Base-by-base conservation (phyloP, 345 rosid species). In the Abelmoschus esculentus region DNA sequence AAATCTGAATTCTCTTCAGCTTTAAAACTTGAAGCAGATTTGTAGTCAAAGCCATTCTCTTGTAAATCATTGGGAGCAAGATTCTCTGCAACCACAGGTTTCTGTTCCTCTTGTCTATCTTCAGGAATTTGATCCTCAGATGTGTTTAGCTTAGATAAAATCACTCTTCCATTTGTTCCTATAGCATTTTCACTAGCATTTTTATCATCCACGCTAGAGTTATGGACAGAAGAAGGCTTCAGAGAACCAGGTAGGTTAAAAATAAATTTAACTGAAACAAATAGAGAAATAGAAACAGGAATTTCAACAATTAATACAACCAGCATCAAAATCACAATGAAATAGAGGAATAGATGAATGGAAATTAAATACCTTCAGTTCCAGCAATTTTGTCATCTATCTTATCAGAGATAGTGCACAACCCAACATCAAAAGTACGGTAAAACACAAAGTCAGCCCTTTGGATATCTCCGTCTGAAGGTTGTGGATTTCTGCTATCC, bases 341-440 rank as follows among this genome's bases (percentile, higher is more conserved):
- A n/a, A 66, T 4, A 5, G 44, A 31, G 49, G 38, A 22, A 47
- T 46, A 15, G 26, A 22, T 22, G 26, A 22, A 22, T 22, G 26
- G 26, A 22, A 22, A 22, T 22, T 22, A 22, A 72, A 66, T 76
- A 95, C 99, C 93, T 50, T 95, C 91, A 74, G 78, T 74, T 54
- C 83, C 89, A 72, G 86, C 90, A 72, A 90, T 77, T 73, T 72
- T 82, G 7, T 84, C 96, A 77, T 80, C 93, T 54, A 91, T 80
- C 74, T 74, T 80, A 64, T 90, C 86, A 59, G 60, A 69, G 34
- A 90, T 72, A 66, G 57, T 67, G 31, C 4, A 0, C 5, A 58
- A 56, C 60, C 75, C 85, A 70, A 95, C 99, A 86, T 92, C 91
- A 86, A 95, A 95, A 32, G 87, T 71, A 42, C 93, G 91, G 46